Base-by-base conservation (phyloP, 2,329 filamentous ascomycete species). In the Alternaria angustiovoidea region DNA sequence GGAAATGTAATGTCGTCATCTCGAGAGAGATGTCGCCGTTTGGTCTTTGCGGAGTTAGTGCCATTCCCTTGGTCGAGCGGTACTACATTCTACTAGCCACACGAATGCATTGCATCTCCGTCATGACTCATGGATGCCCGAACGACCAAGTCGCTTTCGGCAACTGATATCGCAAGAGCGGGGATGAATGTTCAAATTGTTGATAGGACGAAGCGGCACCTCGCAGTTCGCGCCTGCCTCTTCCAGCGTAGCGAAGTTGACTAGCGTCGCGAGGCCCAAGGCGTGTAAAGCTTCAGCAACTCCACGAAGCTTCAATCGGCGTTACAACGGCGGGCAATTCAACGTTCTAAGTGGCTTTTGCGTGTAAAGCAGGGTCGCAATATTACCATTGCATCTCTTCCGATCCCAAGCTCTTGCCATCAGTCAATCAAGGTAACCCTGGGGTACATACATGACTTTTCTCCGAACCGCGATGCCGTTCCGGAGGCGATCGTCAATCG, bases 141-240 rank as follows among this genome's bases (percentile, higher is more conserved):
- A 20, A 48, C 18, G 26, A 18, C 44, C 44, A 48, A 48, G 18
- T n/a, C 44, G 28, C n/a, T 24, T 42, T 14, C 53, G 44, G 53
- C 14, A 49, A 32, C 34, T 36, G 44, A 32, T 41, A 49, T 41
- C 32, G 34, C 20, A 49, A 41, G 42, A 55, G 53, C 43, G 32
- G 43, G 32, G 20, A 20, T 32, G 18, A 7, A 28, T 32, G 52
- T 24, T 47, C 43, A 22, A 42, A 41, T 34, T 16, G 24, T 32
- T 32, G 53, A 55, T 48, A 55, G 46, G 30, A 36, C 36, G 36
- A 30, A 22, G 20, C 30, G 46, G 34, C 22, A 38, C 18, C 16
- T 38, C 26, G 44, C 24, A 51, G 14, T 49, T 51, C 11, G 39
- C 54, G 48, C 54, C 54, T 57, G 54, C 54, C 46, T 51, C 39